Evolutionary conservation across 148 eudicot genomes (phyloP).

Genomic region (Vaccinium corymbosum): DNA sequence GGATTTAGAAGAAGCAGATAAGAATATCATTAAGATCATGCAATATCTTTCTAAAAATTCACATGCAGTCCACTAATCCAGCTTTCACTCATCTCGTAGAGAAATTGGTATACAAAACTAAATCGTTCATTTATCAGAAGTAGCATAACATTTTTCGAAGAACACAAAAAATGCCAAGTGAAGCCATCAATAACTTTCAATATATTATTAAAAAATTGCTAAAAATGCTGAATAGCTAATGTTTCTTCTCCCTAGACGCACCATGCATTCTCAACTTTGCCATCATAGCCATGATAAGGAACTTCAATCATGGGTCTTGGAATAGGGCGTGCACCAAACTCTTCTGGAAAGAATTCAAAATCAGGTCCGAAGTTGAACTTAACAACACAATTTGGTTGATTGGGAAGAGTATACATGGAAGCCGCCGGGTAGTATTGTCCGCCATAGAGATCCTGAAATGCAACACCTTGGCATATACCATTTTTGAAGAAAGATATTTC

Average conservation of each 20-base stretch:
- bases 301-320: slow-evolving; percentile 96
- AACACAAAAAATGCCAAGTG: slow-evolving; percentile 16
- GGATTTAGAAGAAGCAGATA: no score
- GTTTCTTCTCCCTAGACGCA: slow-evolving; percentile 61
- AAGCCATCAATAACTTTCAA: slow-evolving; percentile 1
- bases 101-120: slow-evolving; percentile 20
- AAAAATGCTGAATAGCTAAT: slow-evolving; percentile 26
- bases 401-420: slow-evolving; percentile 98
- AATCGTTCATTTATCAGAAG: slow-evolving; percentile 15
- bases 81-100: neutral
- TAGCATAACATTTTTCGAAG: neutral
- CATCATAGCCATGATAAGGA: slow-evolving; percentile 78
- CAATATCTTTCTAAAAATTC: neutral
- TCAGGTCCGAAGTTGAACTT: slow-evolving; percentile 96
- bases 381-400: slow-evolving; percentile 81
- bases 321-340: slow-evolving; percentile 61
- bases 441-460: slow-evolving; percentile 75
- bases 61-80: neutral
- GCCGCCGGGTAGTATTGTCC: slow-evolving; percentile 96
- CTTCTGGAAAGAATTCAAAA: slow-evolving; percentile 74
- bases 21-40: neutral
- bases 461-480: slow-evolving; percentile 86
- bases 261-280: slow-evolving; percentile 62
- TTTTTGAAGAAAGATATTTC: slow-evolving; percentile 90
- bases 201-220: slow-evolving; percentile 9